Conservation (phyloP, 306 rosid genomes). For the Quercus berberidifolia region DNA sequence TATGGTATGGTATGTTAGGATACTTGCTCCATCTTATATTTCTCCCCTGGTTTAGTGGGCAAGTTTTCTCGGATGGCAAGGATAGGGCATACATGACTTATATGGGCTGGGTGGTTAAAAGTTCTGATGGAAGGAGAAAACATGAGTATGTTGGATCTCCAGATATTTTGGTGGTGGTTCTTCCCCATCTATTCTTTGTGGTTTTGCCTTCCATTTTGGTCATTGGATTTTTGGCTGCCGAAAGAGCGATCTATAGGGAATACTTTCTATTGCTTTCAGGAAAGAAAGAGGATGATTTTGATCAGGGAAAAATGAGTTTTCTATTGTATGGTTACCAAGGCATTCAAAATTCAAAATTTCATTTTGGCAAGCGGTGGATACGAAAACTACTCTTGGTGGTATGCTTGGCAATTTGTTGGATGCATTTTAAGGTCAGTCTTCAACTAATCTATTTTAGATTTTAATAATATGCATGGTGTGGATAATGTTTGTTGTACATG, state of each 20-base stretch:
- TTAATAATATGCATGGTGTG: not conserved
- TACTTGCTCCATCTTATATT: conserved; percentile 68
- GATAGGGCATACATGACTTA: conserved; percentile 78
- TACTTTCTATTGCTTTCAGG: conserved; percentile 43
- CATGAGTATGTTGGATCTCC: conserved; percentile 75
- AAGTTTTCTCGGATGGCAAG: conserved; percentile 59
- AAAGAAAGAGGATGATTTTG: conserved; percentile 78
- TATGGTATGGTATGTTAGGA: conserved; percentile 70
- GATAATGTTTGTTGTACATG: not conserved
- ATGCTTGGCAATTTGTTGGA: conserved; percentile 70
- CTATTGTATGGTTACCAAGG: conserved; percentile 23
- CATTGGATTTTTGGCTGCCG: conserved; percentile 51
- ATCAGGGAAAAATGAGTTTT: conserved; percentile 20
- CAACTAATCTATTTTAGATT: not conserved
- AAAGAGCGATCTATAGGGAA: conserved; percentile 55
- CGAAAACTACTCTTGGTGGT: conserved; percentile 50
- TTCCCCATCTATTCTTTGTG: conserved; percentile 73
- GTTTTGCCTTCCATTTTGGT: conserved; percentile 72
- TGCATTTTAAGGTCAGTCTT: conserved; percentile 75
- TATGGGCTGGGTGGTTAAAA: conserved; percentile 72
- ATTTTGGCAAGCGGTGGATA: conserved; percentile 49
- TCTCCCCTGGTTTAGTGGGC: conserved; percentile 80
- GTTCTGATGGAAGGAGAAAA: conserved; percentile 38
- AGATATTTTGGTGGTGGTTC: conserved; percentile 79
- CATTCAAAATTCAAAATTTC: conserved; percentile 19